Base-by-base conservation (phyloP, 257 asterid species). In the Haberlea rhodopensis region DNA sequence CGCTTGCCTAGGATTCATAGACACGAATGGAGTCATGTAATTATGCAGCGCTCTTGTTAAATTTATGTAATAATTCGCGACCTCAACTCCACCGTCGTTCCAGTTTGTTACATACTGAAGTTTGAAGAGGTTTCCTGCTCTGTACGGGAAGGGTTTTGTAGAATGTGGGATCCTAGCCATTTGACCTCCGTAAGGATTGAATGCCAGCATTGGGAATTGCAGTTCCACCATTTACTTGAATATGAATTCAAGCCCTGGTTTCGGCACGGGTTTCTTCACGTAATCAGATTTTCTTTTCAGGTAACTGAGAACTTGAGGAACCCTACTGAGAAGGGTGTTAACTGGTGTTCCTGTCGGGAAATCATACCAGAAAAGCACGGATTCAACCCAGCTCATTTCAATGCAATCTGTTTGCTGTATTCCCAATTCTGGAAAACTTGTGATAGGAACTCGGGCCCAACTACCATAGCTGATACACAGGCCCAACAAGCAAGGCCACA, bases 281-380 rank as follows among this genome's bases (percentile, higher is more conserved):
- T 74, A 78, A 60, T 78, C 80, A 4, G 83, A 78, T 68, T 75
- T 78, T 11, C 78, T 71, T 32, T 78, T 78, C 13, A 68, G 40
- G 32, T 57, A 54, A 6, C 57, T 18, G 27, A 59, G 8, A 4
- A 3, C 40, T 27, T 64, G 72, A 3, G 75, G 73, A 20, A 48
- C 68, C 19, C 80, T 61, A 21, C 70, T 68, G 1, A 68, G 75
- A 23, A 78, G 74, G 18, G 5, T 21, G 23, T 62, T 32, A 0
- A 68, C 56, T 11, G 69, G 52, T 11, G 77, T 71, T 34, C 71
- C 62, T 3, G 37, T 25, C 3, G 73, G 71, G 18, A 70, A 67
- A 18, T 37, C 37, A 3, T 72, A 18, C 68, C 71, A 78, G 31
- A 19, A 71, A 1, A 78, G 24, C 0, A 74, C 75, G 0, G 82